Conservation (phyloP, 2,329 filamentous ascomycete species). For the Fusarium heterosporum region DNA sequence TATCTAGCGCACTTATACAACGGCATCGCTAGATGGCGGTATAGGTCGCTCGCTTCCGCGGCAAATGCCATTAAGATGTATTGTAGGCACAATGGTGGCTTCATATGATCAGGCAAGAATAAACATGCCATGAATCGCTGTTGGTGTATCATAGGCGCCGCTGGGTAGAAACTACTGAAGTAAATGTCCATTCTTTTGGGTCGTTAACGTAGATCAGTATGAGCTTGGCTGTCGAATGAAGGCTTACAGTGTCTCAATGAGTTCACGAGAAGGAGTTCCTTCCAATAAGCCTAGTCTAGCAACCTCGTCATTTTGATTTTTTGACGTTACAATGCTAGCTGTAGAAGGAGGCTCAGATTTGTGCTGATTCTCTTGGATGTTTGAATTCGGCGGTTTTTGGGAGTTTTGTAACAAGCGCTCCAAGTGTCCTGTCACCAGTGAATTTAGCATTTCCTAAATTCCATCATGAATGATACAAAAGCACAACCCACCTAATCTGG, state of each 20-base stretch:
- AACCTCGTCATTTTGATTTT: not conserved
- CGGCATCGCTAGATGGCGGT: not conserved
- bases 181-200: constrained; percentile 5
- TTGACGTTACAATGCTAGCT: not conserved
- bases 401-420: constrained; percentile 9
- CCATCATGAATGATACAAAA: accelerated
- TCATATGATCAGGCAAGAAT: constrained; percentile 2
- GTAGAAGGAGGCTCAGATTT: accelerated
- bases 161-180: constrained; percentile 5
- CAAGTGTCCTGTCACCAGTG: not conserved
- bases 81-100: constrained; percentile 24
- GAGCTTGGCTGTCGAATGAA: accelerated
- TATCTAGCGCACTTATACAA: constrained; percentile 11
- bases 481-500: constrained; percentile 1
- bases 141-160: constrained; percentile 10
- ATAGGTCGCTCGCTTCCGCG: constrained; percentile 3
- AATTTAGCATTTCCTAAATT: not conserved
- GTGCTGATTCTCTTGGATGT: not conserved
- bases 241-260: constrained; percentile 14
- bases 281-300: not conserved
- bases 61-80: constrained; percentile 28
- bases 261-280: not conserved
- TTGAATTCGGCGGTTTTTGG: not conserved
- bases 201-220: not conserved
- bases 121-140: constrained; percentile 15